Base-by-base conservation (phyloP, 202 grass and related monocot species). In the Eragrostis tef region DNA sequence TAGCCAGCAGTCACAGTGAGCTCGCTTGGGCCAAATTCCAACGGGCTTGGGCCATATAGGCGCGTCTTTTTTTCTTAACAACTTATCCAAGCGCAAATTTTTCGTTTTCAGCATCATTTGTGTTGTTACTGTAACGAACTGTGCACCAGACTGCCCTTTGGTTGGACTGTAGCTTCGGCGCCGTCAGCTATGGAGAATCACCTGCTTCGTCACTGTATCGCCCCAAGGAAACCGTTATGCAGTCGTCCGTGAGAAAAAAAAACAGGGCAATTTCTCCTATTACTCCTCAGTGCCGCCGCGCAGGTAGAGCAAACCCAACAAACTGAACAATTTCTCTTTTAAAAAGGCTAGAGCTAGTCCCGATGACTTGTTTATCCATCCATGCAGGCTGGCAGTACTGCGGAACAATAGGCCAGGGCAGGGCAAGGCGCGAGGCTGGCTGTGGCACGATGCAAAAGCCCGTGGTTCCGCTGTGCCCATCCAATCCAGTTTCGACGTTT, bases 351-450 rank as follows among this genome's bases (percentile, higher is more conserved):
- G 3, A 26, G 25, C 12, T 44, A 60, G 77, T 58, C 52, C 77
- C 78, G 78, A 58, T 69, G 78, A 70, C 21, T 69, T 80, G 64
- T 80, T 80, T 80, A 80, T 80, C 64, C 47, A 80, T 69, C 64
- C 64, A 68, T 80, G 78, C 78, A 70, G 22, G 9, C 64, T 58
- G 49, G 47, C 27, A 51, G 63, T 9, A 57, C 46, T 24, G 60
- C 61, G 36, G 50, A 46, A 6, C 5, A 15, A 11, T 7, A 59
- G 51, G 29, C 5, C 45, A 44, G 31, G 50, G 56, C 41, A 26
- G 25, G n/a, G 34, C 34, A 39, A 39, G 34, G 34, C 34, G 1
- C 14, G 13, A 19, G 29, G 16, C 31, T 31, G 7, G 62, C 10
- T 26, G 21, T 65, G 41, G 11, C 46, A 68, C 26, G 48, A 69